Evolutionary conservation across 2,329 filamentous ascomycete genomes (phyloP).

Genomic region (Penicillium sp.): DNA sequence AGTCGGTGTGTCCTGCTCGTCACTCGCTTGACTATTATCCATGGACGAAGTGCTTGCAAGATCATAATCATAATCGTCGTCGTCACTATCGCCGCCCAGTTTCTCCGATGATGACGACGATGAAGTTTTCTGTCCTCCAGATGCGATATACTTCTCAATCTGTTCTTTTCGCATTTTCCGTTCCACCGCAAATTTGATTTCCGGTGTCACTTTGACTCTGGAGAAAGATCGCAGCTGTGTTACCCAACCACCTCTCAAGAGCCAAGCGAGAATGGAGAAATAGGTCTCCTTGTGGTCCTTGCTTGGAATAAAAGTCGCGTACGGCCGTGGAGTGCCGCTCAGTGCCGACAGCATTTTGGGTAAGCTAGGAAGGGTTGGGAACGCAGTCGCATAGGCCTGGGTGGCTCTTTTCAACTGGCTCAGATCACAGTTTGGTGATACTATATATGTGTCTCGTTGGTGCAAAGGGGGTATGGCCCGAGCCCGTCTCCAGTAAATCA

Average conservation of each 20-base stretch:
- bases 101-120: conserved; percentile 15
- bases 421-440: conserved; percentile 84
- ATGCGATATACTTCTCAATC: conserved; percentile 40
- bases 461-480: conserved; percentile 89
- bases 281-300: conserved; percentile 85
- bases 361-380: conserved; percentile 77
- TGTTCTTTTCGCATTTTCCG: conserved; percentile 66
- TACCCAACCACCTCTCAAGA: conserved; percentile 89
- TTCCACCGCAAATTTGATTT: conserved; percentile 77
- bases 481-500: conserved; percentile 93
- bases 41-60: conserved; percentile 35
- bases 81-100: not conserved
- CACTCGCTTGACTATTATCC: conserved; percentile 33
- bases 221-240: conserved; percentile 89
- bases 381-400: conserved; percentile 68
- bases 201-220: conserved; percentile 78
- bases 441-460: conserved; percentile 82
- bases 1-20: conserved; percentile 34
- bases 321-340: conserved; percentile 75
- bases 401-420: conserved; percentile 65
- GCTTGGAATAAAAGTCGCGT: conserved; percentile 77
- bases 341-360: conserved; percentile 83
- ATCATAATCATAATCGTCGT: conserved; percentile 18
- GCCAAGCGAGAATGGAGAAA: conserved; percentile 87
- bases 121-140: conserved; percentile 26